These are phyloP conservation scores for Lycium ferocissimum DNA, from an alignment of 257 asterid species.

Conservation along the genomic window DNA sequence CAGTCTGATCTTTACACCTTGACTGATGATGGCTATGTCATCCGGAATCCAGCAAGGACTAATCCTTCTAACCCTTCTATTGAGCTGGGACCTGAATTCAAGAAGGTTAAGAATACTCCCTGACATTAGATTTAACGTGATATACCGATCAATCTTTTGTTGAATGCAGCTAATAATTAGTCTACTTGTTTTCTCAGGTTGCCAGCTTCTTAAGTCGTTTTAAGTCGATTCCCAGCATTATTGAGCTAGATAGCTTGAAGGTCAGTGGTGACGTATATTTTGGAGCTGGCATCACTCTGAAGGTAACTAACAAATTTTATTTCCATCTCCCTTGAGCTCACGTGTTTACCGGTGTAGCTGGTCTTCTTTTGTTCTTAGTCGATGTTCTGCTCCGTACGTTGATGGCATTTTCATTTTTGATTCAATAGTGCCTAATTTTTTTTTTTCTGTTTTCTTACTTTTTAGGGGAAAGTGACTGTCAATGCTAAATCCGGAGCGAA, in stretches of 20 bases:
- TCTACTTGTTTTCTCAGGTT: conserved; percentile 50
- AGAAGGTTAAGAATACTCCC: conserved; percentile 67
- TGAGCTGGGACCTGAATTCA: conserved; percentile 97
- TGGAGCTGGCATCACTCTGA: conserved; percentile 75
- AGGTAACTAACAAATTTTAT: conserved; percentile 54
- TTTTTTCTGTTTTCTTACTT: neutral
- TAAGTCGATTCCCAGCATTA: conserved; percentile 95
- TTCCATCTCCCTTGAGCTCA: conserved; percentile 14
- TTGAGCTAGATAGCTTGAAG: conserved; percentile 87
- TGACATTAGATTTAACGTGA: neutral
- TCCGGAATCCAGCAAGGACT: conserved; percentile 77
- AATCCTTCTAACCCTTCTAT: conserved; percentile 88
- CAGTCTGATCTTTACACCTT: conserved; percentile 98
- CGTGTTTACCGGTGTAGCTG: neutral
- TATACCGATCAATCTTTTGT: neutral
- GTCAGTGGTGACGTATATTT: conserved; percentile 92
- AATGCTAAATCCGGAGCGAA: conserved; percentile 78
- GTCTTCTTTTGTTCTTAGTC: neutral
- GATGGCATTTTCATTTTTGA: conserved; percentile 6
- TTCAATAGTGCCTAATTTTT: neutral
- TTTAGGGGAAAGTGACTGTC: conserved; percentile 82
- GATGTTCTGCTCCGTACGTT: neutral
- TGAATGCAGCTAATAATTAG: conserved; percentile 28
- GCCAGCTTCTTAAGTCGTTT: conserved; percentile 80
- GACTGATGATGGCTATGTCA: conserved; percentile 81